Conservation (phyloP, 163 green algal genomes). For the Scenedesmus sp. region DNA sequence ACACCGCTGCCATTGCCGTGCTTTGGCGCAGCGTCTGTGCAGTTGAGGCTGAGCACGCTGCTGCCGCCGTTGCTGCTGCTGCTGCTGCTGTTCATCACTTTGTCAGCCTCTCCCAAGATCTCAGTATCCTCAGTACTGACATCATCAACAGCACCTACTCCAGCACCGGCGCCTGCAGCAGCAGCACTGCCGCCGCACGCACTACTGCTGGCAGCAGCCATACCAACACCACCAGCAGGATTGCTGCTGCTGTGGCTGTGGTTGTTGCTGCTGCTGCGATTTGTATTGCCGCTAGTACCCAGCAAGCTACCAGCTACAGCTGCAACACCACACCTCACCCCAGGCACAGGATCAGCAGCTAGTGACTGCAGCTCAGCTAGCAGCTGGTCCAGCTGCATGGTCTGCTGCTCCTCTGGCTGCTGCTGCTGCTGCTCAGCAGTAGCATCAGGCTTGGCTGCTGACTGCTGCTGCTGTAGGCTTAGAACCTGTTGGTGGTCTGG, state of each 20-base stretch:
- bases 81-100: not conserved
- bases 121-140: not conserved
- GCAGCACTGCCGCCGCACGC: not conserved
- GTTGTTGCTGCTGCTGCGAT: conserved; percentile 2
- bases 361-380: conserved; percentile 16
- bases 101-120: not conserved
- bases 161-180: no score
- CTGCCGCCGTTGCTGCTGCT: not conserved
- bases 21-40: not conserved
- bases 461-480: conserved; percentile 1
- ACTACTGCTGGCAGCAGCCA: not conserved
- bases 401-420: not conserved
- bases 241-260: not conserved
- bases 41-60: not conserved
- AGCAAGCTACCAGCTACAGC: conserved; percentile 1
- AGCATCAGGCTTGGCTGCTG: no score
- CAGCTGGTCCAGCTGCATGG: conserved; percentile 30
- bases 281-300: not conserved
- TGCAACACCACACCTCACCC: conserved; percentile 23
- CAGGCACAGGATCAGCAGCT: conserved; percentile 13
- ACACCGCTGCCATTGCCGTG: not conserved
- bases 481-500: not conserved
- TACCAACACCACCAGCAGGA: not conserved
- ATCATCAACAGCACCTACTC: not conserved
- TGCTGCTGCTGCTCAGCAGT: not conserved